A percentile compares a stretch with the other conserved stretches of the same genome.
Conservation (phyloP, 345 rosid species). For the Gynandropsis gynandra region DNA sequence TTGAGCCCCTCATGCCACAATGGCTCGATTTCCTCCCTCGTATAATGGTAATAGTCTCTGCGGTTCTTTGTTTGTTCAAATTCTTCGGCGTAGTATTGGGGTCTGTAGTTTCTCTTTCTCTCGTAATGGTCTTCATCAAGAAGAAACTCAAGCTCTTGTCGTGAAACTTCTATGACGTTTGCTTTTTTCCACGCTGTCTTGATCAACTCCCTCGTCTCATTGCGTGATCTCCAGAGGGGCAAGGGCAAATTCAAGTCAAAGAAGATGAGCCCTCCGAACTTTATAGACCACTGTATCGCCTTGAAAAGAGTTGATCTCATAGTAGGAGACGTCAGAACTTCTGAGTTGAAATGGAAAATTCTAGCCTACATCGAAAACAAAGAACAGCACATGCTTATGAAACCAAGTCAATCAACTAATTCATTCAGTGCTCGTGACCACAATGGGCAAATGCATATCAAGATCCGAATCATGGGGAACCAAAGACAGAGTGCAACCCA, state of each 20-base stretch:
- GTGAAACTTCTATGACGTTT: constrained; percentile 69
- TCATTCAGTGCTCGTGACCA: not conserved
- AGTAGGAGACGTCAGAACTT: constrained; percentile 50
- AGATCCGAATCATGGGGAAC: not conserved
- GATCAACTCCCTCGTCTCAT: constrained; percentile 55
- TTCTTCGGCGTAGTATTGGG: constrained; percentile 68
- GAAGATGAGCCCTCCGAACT: constrained; percentile 71
- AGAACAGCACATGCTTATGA: constrained; percentile 3
- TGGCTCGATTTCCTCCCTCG: constrained; percentile 66
- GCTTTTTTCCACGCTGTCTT: constrained; percentile 69
- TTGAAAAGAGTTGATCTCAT: constrained; percentile 47
- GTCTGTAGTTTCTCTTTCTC: constrained; percentile 54
- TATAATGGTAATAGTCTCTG: constrained; percentile 66
- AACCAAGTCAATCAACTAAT: not conserved
- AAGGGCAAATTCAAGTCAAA: constrained; percentile 72
- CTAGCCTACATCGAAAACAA: constrained; percentile 54
- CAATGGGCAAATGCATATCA: not conserved
- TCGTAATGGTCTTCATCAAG: constrained; percentile 68
- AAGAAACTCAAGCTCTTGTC: constrained; percentile 80
- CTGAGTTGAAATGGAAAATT: constrained; percentile 78
- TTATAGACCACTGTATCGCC: constrained; percentile 67
- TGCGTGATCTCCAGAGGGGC: constrained; percentile 73
- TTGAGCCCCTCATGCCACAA: constrained; percentile 81
- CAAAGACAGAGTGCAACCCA: no score
- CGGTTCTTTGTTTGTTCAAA: constrained; percentile 58